Evolutionary conservation across 441 rosid genomes (phyloP), one percentile per base, ranked within the genome.

Genomic region (Syzygium syzygioides): DNA sequence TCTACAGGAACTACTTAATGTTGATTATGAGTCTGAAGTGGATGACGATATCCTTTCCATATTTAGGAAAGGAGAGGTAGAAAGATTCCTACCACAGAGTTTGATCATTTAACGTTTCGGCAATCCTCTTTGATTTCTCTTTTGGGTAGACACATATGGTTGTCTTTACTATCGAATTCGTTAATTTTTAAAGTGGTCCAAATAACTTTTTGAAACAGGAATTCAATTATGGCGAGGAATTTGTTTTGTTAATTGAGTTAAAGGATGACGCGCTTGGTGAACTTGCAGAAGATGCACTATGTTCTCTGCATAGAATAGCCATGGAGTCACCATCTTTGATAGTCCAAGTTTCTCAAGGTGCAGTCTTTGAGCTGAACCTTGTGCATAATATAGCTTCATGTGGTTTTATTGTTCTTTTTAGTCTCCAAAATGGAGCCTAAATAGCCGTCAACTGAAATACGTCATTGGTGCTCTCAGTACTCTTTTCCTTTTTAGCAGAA

Each of bases 31-130:
- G 92, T 93, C 99, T 59, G 96, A 94, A 91, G 99, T 97, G 9
- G 96, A 96, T 91, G 98, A 96, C 55, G 99, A 98, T 89, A 94
- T 98, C 79, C 95, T 96, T 59, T 91, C 95, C 23, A 95, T 98
- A 90, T 98, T 97, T 90, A 96, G 98, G 87, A 98, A 96, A 92
- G 99, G 99, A 80, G 99, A 96, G 98, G 99, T 96, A 59, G 45
- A 87, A 86, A 88, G 28, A 83, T 23, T 12, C 62, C 66, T 76
- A 30, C 85, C 86, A 4, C 45, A 57, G 52, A 87, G 45, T 64
- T 25, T 14, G 55, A 54, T n/a, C 62, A 25, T 45, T 54, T 34
- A 50, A 32, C 76, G 56, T 30, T 19, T 11, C 41, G 41, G 80
- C 59, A 23, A 26, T 20, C 66, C 79, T 55, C 66, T 64, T 30